Evolutionary conservation across 305 asterid genomes (phyloP).

Genomic region (Solanum hybrid): DNA sequence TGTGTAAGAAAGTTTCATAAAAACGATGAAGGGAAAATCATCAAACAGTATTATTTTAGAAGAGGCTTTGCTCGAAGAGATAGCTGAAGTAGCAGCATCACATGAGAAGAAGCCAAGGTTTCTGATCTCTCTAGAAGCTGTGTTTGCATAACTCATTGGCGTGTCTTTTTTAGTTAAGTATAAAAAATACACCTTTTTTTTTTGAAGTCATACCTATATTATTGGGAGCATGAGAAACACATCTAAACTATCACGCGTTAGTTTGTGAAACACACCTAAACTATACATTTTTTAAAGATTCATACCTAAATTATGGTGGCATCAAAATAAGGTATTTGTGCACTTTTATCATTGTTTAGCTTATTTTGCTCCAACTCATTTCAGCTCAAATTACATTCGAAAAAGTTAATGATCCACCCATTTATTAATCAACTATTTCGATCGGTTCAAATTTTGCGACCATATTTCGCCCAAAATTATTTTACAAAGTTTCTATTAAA

Average conservation of each 20-base stretch:
- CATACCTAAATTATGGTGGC: too few species aligned
- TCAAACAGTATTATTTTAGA: background rate
- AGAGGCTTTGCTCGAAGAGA: background rate
- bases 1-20: background rate
- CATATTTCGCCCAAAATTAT: background rate
- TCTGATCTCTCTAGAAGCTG: background rate
- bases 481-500: too few species aligned
- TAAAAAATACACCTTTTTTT: too few species aligned
- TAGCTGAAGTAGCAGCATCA: background rate
- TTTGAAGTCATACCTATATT: too few species aligned
- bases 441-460: background rate
- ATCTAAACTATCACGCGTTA: too few species aligned
- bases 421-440: background rate
- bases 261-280: too few species aligned
- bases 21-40: background rate
- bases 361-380: background rate
- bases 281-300: too few species aligned
- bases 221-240: too few species aligned
- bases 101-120: background rate
- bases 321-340: background rate
- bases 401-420: background rate
- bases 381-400: background rate
- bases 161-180: background rate
- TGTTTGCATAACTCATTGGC: background rate
- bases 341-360: background rate